Percentiles rank a stretch among this genome's conserved stretches.
These are phyloP conservation scores for Clonostachys solani DNA, from an alignment of 2,329 filamentous ascomycete species.

Conservation along the genomic window DNA sequence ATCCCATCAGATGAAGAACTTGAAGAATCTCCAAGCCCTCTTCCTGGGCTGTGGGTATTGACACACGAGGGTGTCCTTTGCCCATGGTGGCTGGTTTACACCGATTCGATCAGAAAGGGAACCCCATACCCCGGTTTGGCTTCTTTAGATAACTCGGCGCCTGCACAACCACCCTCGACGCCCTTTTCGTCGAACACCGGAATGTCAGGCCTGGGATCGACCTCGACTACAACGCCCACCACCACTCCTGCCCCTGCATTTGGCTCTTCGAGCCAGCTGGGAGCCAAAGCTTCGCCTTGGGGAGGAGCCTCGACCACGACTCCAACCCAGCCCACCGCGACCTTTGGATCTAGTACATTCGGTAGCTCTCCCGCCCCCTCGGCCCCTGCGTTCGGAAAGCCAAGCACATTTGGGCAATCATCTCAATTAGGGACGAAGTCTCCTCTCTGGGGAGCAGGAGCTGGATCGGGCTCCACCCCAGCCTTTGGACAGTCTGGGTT, in stretches of 20 bases:
- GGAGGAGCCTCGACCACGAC: slow-evolving; percentile 22
- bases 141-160: slow-evolving; percentile 30
- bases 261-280: slow-evolving; percentile 42
- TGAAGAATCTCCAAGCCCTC: slow-evolving; percentile 70
- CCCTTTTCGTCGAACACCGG: slow-evolving; percentile 19
- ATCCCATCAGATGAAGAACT: slow-evolving; percentile 74
- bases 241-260: slow-evolving; percentile 34
- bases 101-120: slow-evolving; percentile 74
- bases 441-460: slow-evolving; percentile 47
- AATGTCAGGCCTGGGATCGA: slow-evolving; percentile 13
- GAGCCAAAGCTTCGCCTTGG: slow-evolving; percentile 49
- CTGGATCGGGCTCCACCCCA: slow-evolving; percentile 22
- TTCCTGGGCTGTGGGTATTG: slow-evolving; percentile 80
- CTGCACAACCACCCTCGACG: slow-evolving; percentile 18
- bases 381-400: slow-evolving; percentile 43
- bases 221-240: slow-evolving; percentile 36
- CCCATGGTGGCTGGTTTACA: slow-evolving; percentile 90
- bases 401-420: slow-evolving; percentile 48
- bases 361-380: slow-evolving; percentile 27
- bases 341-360: slow-evolving; percentile 42
- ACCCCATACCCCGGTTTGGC: slow-evolving; percentile 70
- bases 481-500: slow-evolving; percentile 54
- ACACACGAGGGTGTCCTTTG: slow-evolving; percentile 85
- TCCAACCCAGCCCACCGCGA: slow-evolving; percentile 22
- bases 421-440: slow-evolving; percentile 39